Evolutionary conservation across 2,329 filamentous ascomycete genomes (phyloP), one percentile per base, ranked within the genome.

Genomic region (Colletotrichum abscissum): DNA sequence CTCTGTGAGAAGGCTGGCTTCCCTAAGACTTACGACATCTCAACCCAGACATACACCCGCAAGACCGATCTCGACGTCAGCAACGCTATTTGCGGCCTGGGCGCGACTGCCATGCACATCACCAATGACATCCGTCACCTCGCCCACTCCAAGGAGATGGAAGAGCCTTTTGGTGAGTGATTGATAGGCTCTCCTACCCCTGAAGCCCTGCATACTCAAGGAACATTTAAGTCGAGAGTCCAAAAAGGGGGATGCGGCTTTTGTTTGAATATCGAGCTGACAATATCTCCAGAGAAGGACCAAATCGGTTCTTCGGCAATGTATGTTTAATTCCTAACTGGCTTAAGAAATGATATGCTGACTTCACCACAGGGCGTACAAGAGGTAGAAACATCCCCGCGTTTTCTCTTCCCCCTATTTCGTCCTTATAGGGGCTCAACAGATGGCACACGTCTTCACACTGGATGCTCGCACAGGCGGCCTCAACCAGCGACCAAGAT

Each of bases 11-110:
- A 90, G 79, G 81, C 84, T 46, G 88, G 86, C n/a, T 91, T 91
- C 81, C 81, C 84, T 0, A 78, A 73, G 30, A 84, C 82, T 77
- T 89, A 89, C 75, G 83, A 80, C 57, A 75, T 95, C 72, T 93
- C 92, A 8, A 91, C 90, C 24, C 93, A 95, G 80, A 86, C 85
- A 5, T 85, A 85, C 84, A 92, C 93, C 5, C 90, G 94, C 75
- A 97, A 97, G 84, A 92, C 98, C 67, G 95, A 98, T 80, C 87
- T 94, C 54, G 88, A 92, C 69, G 87, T 98, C n/a, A 89, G 92
- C 78, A 95, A 97, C 79, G 94, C 93, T n/a, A 86, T 98, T 42
- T 88, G 89, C 38, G 94, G 91, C 1, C 91, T 98, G 64, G 95
- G 94, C 28, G 89, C 94, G n/a, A 94, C 94, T 0, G 93, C 91